Conservation (phyloP, 1,284 basidiomycete genomes). For the Sporisorium exsertum region DNA sequence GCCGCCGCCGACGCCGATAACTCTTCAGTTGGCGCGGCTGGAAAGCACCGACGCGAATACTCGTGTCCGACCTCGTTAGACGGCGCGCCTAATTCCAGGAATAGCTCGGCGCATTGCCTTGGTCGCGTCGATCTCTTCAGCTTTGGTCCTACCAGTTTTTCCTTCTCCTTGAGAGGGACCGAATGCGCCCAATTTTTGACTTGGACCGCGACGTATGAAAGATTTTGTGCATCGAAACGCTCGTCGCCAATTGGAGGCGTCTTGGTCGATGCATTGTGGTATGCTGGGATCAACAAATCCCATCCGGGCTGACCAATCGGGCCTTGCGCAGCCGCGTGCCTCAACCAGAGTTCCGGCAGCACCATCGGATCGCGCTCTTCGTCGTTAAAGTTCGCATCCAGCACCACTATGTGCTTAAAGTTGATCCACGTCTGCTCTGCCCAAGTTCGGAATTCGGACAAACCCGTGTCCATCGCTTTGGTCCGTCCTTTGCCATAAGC, state of each 20-base stretch:
- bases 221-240: not conserved
- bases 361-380: not conserved
- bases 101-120: not conserved
- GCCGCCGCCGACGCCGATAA: too few relatives aligned
- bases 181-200: not conserved
- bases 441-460: not conserved
- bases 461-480: not conserved
- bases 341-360: slow-evolving; percentile 9
- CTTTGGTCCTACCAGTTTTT: not conserved
- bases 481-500: not conserved
- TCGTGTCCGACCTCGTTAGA: not conserved
- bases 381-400: not conserved
- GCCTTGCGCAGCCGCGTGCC: slow-evolving; percentile 8
- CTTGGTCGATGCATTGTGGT: not conserved
- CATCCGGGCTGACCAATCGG: not conserved
- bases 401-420: not conserved
- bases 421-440: not conserved
- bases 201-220: not conserved
- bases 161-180: not conserved
- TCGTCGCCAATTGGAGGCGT: not conserved
- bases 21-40: too few relatives aligned
- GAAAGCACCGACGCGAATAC: not conserved
- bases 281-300: slow-evolving; percentile 3
- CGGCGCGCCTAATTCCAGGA: not conserved
- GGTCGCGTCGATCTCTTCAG: not conserved